Evolutionary conservation across 2,329 filamentous ascomycete genomes (phyloP).

Genomic region (Neonectria sp.): DNA sequence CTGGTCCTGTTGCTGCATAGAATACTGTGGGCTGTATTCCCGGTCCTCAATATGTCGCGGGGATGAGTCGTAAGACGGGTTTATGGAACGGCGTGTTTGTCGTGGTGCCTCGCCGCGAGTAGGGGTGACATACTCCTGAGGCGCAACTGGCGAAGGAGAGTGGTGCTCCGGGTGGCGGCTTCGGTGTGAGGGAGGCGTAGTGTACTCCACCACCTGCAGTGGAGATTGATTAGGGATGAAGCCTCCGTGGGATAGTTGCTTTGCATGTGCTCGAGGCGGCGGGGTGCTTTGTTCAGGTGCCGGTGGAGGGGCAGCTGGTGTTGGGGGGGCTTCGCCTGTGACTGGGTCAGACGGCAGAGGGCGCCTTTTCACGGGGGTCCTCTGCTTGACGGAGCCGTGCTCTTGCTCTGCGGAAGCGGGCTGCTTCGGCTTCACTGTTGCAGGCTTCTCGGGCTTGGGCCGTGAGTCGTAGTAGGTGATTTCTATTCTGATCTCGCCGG

Average conservation of each 20-base stretch:
- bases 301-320: slow-evolving; percentile 46
- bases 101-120: slow-evolving; percentile 45
- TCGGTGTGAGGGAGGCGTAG: slow-evolving; percentile 55
- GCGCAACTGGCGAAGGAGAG: slow-evolving; percentile 49
- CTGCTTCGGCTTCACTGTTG: slow-evolving; percentile 65
- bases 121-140: slow-evolving; percentile 41
- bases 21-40: slow-evolving; percentile 52
- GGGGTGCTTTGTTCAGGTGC: slow-evolving; percentile 64
- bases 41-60: slow-evolving; percentile 55
- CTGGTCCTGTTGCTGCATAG: slow-evolving; percentile 54
- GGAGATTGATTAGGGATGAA: slow-evolving; percentile 68
- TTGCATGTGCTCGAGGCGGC: slow-evolving; percentile 61
- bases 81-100: slow-evolving; percentile 52
- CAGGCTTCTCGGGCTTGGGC: slow-evolving; percentile 81
- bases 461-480: slow-evolving; percentile 96
- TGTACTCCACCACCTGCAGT: slow-evolving; percentile 67
- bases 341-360: slow-evolving; percentile 87
- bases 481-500: slow-evolving; percentile 94
- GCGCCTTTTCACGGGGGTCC: slow-evolving; percentile 81
- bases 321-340: slow-evolving; percentile 60
- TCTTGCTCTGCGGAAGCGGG: slow-evolving; percentile 55
- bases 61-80: slow-evolving; percentile 55
- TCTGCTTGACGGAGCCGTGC: slow-evolving; percentile 60
- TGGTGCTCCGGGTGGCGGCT: slow-evolving; percentile 56
- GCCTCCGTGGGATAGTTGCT: slow-evolving; percentile 53